Conservation (phyloP, 768 basidiomycete species). For the Mycena olivaceomarginata region DNA sequence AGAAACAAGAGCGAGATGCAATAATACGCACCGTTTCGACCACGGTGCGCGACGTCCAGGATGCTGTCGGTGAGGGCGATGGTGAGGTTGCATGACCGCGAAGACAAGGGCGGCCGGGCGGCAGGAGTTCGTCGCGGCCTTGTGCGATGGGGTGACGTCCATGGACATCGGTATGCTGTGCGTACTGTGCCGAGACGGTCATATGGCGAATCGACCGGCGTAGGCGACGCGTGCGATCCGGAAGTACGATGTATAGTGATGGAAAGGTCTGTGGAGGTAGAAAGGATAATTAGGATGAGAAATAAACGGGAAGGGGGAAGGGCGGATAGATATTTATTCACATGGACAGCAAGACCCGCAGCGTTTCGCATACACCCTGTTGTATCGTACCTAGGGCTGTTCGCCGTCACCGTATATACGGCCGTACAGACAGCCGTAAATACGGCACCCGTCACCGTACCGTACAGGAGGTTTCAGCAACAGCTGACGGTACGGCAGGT, state of each 20-base stretch:
- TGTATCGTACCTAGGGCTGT: neutral
- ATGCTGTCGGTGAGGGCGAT: neutral
- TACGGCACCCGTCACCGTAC: too few relatives aligned
- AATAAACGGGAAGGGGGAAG: conserved; percentile 6
- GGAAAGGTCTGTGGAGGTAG: conserved; percentile 13
- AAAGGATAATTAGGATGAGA: conserved; percentile 19
- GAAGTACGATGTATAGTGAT: neutral
- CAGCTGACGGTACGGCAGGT: too few relatives aligned
- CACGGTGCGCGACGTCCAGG: too few relatives aligned
- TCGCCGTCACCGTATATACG: too few relatives aligned
- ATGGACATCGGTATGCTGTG: neutral
- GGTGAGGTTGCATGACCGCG: neutral
- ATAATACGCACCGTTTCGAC: too few relatives aligned
- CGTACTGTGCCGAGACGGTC: neutral
- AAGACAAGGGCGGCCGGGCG: neutral
- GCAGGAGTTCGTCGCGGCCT: too few relatives aligned
- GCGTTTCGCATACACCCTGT: neutral
- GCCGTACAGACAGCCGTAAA: too few relatives aligned
- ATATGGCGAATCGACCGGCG: neutral
- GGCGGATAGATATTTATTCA: neutral
- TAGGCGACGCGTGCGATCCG: neutral
- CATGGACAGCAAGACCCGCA: conserved; percentile 10
- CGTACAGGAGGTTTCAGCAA: too few relatives aligned
- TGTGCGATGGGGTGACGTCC: too few relatives aligned
- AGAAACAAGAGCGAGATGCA: too few relatives aligned